These are phyloP conservation scores for Fusarium humuli DNA, from an alignment of 2,329 filamentous ascomycete species.

Conservation along the genomic window DNA sequence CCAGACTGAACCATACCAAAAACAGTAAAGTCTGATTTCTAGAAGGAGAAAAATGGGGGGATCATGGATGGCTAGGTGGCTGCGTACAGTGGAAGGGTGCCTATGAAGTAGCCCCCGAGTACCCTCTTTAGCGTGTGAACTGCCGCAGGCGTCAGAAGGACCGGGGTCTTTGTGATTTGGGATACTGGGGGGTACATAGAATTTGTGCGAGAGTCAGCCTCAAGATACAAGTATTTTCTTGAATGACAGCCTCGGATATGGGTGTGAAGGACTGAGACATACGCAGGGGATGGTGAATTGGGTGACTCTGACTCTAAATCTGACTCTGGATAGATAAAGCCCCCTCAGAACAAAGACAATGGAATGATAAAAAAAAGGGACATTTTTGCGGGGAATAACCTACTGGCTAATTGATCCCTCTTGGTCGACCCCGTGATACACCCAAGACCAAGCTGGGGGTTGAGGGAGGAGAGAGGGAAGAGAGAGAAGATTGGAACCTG, in stretches of 20 bases:
- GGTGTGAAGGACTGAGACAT: slow-evolving; percentile 37
- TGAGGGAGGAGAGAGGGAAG: slow-evolving; percentile 10
- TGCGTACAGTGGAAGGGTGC: slow-evolving; percentile 15
- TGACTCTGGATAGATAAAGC: not conserved
- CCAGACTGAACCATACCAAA: slow-evolving; percentile 4
- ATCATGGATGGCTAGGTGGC: slow-evolving; percentile 10
- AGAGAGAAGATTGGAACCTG: slow-evolving; percentile 4
- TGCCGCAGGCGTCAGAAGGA: slow-evolving; percentile 38
- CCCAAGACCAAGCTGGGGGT: slow-evolving; percentile 1
- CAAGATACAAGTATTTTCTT: slow-evolving; percentile 19
- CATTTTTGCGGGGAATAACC: slow-evolving; percentile 22
- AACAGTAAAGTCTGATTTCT: slow-evolving; percentile 22
- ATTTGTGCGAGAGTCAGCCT: slow-evolving; percentile 27
- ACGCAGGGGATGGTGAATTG: slow-evolving; percentile 28
- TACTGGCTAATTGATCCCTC: slow-evolving; percentile 25
- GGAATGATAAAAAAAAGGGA: slow-evolving; percentile 10
- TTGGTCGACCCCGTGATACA: slow-evolving; percentile 40
- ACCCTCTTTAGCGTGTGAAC: slow-evolving; percentile 35
- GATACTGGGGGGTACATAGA: slow-evolving; percentile 16
- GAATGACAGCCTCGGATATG: slow-evolving; percentile 29
- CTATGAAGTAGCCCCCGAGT: slow-evolving; percentile 18
- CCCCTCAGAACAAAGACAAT: not conserved
- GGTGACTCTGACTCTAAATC: not conserved
- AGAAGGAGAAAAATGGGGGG: slow-evolving; percentile 27
- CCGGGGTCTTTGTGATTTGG: slow-evolving; percentile 9